These are phyloP conservation scores for Lunasporangiospora selenospora DNA, from an alignment of 192 early-diverging fungal species.

Conservation along the genomic window DNA sequence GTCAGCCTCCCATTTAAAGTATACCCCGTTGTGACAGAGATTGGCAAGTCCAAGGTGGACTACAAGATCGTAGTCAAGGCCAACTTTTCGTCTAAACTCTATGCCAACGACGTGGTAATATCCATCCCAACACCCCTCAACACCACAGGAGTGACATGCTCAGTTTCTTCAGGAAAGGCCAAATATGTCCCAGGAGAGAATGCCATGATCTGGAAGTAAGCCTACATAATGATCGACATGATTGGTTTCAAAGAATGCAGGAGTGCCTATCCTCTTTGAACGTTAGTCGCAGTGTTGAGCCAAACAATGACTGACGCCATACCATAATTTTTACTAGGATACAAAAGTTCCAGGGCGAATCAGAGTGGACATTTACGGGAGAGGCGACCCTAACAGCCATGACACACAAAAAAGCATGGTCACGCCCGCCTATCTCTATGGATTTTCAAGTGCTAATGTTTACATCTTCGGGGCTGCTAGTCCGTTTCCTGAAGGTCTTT, in stretches of 20 bases:
- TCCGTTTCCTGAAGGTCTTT: constrained; percentile 97
- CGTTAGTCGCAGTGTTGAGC: too few relatives aligned
- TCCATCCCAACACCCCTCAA: constrained; percentile 92
- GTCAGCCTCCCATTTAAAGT: constrained; percentile 96
- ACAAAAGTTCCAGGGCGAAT: constrained; percentile 87
- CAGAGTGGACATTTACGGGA: constrained; percentile 82
- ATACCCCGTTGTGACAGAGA: constrained; percentile 90
- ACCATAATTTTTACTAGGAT: constrained; percentile 67
- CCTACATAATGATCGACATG: constrained; percentile 2
- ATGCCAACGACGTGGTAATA: constrained; percentile 89
- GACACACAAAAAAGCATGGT: constrained; percentile 90
- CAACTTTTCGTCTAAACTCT: constrained; percentile 87
- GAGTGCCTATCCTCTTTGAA: too few relatives aligned
- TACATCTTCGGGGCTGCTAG: constrained; percentile 94
- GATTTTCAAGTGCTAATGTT: constrained; percentile 97
- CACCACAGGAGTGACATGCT: constrained; percentile 82
- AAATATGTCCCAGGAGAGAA: constrained; percentile 97
- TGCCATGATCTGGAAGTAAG: constrained; percentile 92
- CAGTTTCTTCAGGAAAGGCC: constrained; percentile 84
- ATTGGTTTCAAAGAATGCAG: too few relatives aligned
- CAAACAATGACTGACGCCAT: too few relatives aligned
- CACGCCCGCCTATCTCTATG: constrained; percentile 93
- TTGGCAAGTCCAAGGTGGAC: constrained; percentile 81
- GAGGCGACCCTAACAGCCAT: constrained; percentile 85
- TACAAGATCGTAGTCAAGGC: constrained; percentile 91